Percentiles rank a stretch among this genome's conserved stretches.
phyloP scores from a whole-genome alignment of 2,329 filamentous ascomycete species.

The Fusarium incarnatum region DNA sequence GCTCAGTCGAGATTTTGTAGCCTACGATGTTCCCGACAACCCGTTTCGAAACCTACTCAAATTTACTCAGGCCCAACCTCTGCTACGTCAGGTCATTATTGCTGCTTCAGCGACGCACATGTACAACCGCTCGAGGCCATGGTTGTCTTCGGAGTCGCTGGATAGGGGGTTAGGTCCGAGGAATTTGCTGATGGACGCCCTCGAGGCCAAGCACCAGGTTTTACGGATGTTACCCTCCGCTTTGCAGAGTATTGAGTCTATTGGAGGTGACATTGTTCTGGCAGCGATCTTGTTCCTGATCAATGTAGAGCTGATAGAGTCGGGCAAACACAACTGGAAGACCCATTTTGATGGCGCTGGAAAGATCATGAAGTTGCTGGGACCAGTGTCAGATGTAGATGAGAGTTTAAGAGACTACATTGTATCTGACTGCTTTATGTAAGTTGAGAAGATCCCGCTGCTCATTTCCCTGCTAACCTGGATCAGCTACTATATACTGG shows the following conservation, averaged over 20 bases:
- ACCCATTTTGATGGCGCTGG: slow-evolving; percentile 61
- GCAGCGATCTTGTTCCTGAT: slow-evolving; percentile 62
- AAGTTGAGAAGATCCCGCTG: slow-evolving; percentile 25
- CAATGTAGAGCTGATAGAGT: slow-evolving; percentile 63
- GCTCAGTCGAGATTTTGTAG: slow-evolving; percentile 65
- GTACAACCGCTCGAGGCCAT: slow-evolving; percentile 55
- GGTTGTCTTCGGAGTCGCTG: slow-evolving; percentile 45
- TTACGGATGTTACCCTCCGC: slow-evolving; percentile 56
- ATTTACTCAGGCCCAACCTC: slow-evolving; percentile 55
- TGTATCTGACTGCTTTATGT: slow-evolving; percentile 62
- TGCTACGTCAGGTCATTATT: slow-evolving; percentile 61
- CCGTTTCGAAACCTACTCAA: slow-evolving; percentile 60
- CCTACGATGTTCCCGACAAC: slow-evolving; percentile 59
- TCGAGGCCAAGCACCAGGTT: slow-evolving; percentile 60
- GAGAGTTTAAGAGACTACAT: slow-evolving; percentile 58
- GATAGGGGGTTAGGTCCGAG: slow-evolving; percentile 43
- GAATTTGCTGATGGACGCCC: slow-evolving; percentile 56
- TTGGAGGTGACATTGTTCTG: slow-evolving; percentile 56
- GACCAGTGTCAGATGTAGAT: slow-evolving; percentile 50
- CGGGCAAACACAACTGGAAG: slow-evolving; percentile 60
- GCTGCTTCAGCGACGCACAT: slow-evolving; percentile 62
- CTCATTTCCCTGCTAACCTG: slow-evolving; percentile 15
- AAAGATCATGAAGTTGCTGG: slow-evolving; percentile 57
- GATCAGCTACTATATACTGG: slow-evolving; percentile 59
- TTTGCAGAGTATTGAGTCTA: slow-evolving; percentile 53